phyloP scores from a whole-genome alignment of 805 yeast genomes.

The Lachancea quebecensis region DNA sequence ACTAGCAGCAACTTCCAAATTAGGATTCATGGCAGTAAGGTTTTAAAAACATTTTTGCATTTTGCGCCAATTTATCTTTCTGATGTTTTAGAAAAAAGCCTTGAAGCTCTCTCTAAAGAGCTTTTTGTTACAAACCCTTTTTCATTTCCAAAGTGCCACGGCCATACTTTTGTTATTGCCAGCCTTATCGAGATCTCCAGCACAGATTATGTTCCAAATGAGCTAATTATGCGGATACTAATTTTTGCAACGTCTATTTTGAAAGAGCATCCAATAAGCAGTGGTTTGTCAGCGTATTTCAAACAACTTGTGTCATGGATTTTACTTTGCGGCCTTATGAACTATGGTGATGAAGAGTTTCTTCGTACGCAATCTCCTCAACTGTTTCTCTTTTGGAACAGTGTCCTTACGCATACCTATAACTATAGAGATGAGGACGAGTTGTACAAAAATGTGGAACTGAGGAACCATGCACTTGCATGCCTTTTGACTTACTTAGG shows the following conservation, averaged over 20 bases:
- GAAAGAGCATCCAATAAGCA: slow-evolving; percentile 33
- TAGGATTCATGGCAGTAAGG: slow-evolving; percentile 37
- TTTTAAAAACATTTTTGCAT: slow-evolving; percentile 29
- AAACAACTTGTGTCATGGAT: slow-evolving; percentile 51
- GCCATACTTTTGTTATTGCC: slow-evolving; percentile 35
- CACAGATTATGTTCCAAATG: slow-evolving; percentile 39
- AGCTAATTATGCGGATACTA: slow-evolving; percentile 39
- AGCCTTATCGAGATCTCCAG: slow-evolving; percentile 31
- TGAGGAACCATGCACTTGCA: slow-evolving; percentile 51
- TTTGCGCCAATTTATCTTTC: slow-evolving; percentile 33
- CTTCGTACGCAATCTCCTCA: slow-evolving; percentile 52
- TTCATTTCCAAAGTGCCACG: slow-evolving; percentile 33
- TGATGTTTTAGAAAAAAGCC: slow-evolving; percentile 32
- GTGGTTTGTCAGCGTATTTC: slow-evolving; percentile 29
- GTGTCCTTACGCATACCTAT: slow-evolving; percentile 45
- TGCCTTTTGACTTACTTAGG: slow-evolving; percentile 49
- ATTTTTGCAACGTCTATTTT: slow-evolving; percentile 39
- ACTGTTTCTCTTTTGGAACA: slow-evolving; percentile 57
- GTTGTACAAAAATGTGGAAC: slow-evolving; percentile 39
- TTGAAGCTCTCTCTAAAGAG: slow-evolving; percentile 32
- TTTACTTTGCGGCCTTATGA: slow-evolving; percentile 54
- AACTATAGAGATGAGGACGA: slow-evolving; percentile 34
- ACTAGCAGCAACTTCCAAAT: slow-evolving; percentile 35
- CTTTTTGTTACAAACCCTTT: slow-evolving; percentile 24
- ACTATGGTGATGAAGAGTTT: slow-evolving; percentile 46